Percentiles rank a stretch among this genome's conserved stretches.
These are phyloP conservation scores for Nidula microcarpa DNA, from an alignment of 768 basidiomycete species.

Conservation along the genomic window DNA sequence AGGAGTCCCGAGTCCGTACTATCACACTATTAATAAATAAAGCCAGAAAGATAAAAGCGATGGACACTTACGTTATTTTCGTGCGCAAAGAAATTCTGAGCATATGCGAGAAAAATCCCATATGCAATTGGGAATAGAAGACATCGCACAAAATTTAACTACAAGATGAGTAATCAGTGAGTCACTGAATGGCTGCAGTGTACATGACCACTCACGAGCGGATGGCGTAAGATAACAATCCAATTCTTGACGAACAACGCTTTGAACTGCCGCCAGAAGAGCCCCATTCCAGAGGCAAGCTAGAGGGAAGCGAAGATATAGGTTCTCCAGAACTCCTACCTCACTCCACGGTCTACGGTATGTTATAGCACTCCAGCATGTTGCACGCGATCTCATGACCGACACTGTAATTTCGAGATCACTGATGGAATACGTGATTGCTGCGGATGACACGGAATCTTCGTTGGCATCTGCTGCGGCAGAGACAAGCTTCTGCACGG, in stretches of 20 bases:
- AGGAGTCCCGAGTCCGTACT: not conserved
- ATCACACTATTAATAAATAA: not conserved
- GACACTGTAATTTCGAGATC: no score
- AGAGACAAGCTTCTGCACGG: no score
- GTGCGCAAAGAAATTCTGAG: constrained; percentile 42
- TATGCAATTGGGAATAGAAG: constrained; percentile 51
- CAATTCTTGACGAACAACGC: constrained; percentile 58
- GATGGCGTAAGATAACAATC: constrained; percentile 53
- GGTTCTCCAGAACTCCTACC: no score
- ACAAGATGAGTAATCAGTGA: not conserved
- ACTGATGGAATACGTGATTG: no score
- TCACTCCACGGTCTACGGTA: no score
- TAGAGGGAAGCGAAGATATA: no score
- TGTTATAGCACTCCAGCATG: no score
- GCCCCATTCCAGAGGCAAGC: no score
- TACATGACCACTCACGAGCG: constrained; percentile 36
- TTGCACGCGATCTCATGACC: no score
- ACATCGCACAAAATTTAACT: constrained; percentile 52
- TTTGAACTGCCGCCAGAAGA: constrained; percentile 49
- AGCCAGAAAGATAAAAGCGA: constrained; percentile 11
- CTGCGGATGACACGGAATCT: no score
- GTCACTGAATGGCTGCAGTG: not conserved
- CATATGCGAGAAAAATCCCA: constrained; percentile 53
- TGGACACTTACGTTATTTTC: constrained; percentile 41
- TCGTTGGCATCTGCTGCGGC: no score